Base-by-base conservation (phyloP, 306 rosid genomes). In the Fagus crenata region DNA sequence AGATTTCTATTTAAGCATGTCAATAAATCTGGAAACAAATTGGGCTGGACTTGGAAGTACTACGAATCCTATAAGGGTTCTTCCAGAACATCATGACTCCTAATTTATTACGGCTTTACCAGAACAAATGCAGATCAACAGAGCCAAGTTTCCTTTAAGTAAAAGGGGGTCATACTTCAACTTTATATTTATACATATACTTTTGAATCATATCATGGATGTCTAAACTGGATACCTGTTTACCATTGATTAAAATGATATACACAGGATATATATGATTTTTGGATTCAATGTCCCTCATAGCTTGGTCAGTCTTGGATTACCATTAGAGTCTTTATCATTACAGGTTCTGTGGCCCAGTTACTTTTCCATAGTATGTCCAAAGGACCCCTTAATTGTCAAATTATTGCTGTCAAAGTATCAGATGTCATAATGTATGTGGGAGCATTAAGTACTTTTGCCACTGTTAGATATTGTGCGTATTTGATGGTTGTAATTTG, bases 401-500 rank as follows among this genome's bases (percentile, higher is more conserved):
- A 15, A 64, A 64, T 58, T n/a, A 36, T 64, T 64, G 43, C 8
- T 64, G 69, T 64, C 36, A 15, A 64, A 64, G 35, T 17, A 15
- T 35, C 13, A 43, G 41, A 1, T 36, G 13, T 13, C 41, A 37
- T 35, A 64, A 64, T 63, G 42, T 63, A 63, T 35, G 42, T 14
- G 69, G 60, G 18, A 6, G 3, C 22, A 6, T 35, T 31, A 33
- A 14, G 42, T 60, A 9, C n/a, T 73, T 64, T 35, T 77, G 49
- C 70, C 67, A 15, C 32, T 72, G 46, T 4, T 17, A 31, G 39
- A 43, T 75, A 73, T 36, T 78, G 12, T 67, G 32, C 76, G 59
- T 75, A 39, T 58, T 28, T 73, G 74, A 40, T 61, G 41, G 63
- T 68, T 81, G 31, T 70, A 67, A 63, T 49, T 39, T 53, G 11